Evolutionary conservation across 345 rosid genomes (phyloP).

Genomic region (Euphorbia peplus): DNA sequence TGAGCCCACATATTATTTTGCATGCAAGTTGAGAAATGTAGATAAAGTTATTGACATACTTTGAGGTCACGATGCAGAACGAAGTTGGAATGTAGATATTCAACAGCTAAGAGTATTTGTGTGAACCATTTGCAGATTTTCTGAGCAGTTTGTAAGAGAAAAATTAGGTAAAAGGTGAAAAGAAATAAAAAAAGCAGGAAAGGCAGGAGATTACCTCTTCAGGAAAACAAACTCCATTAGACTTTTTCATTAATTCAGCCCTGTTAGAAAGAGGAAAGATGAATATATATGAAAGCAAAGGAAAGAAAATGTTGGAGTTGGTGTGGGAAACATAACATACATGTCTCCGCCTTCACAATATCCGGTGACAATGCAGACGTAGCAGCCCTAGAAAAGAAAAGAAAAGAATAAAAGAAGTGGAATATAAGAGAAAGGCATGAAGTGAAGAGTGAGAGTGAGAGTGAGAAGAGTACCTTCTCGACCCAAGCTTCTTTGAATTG

Average conservation of each 20-base stretch:
- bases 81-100: slow-evolving; percentile 89
- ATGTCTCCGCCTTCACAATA: slow-evolving; percentile 99
- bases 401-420: background rate
- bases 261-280: slow-evolving; percentile 34
- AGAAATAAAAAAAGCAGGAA: background rate
- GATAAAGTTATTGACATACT: slow-evolving; percentile 37
- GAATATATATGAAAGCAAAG: no score
- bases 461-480: slow-evolving; percentile 91
- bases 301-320: no score
- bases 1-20: slow-evolving; percentile 30
- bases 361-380: slow-evolving; percentile 97
- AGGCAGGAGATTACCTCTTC: slow-evolving; percentile 64
- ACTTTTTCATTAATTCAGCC: slow-evolving; percentile 95
- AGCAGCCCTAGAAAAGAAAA: slow-evolving; percentile 72
- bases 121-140: slow-evolving; percentile 98
- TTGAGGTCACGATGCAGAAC: slow-evolving; percentile 96
- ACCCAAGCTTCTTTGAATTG: slow-evolving; percentile 99
- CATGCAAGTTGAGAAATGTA: slow-evolving; percentile 18
- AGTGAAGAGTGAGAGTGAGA: no score
- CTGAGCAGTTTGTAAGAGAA: slow-evolving; percentile 33
- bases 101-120: slow-evolving; percentile 84
- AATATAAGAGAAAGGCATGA: no score
- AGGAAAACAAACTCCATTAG: slow-evolving; percentile 80
- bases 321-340: no score
- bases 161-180: slow-evolving; percentile 17